Percentiles rank a stretch among this genome's conserved stretches.
These are phyloP conservation scores for Geosmithia putterillii DNA, from an alignment of 2,329 filamentous ascomycete species.

Conservation along the genomic window DNA sequence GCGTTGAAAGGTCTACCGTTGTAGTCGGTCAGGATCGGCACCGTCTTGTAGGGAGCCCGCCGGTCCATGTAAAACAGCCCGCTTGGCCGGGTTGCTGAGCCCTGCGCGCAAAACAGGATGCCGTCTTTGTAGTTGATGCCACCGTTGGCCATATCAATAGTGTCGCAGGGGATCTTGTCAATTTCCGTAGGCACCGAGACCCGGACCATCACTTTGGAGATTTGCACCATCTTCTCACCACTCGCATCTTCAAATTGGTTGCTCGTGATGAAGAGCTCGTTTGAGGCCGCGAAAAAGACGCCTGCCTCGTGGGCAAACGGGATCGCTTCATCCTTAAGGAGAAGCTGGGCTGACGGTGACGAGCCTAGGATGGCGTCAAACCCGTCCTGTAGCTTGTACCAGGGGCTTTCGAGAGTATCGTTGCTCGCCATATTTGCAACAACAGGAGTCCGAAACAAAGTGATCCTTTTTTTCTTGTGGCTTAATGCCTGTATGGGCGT, in stretches of 20 bases:
- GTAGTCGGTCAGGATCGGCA: conserved; percentile 39
- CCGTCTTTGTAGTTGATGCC: neutral
- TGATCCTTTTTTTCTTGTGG: no score
- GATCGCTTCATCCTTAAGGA: conserved; percentile 22
- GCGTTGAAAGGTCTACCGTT: conserved; percentile 49
- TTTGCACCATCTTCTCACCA: neutral
- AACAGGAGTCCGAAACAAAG: no score
- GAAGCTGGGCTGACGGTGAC: no score
- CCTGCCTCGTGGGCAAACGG: conserved; percentile 37
- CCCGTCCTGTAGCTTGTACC: no score
- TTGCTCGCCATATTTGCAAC: no score
- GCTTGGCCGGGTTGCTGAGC: neutral
- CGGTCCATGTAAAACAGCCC: neutral
- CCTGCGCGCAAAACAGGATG: neutral
- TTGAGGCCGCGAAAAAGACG: conserved; percentile 15
- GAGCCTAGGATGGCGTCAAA: no score
- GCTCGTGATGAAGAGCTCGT: conserved; percentile 19
- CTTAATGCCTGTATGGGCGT: no score
- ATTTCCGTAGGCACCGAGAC: neutral
- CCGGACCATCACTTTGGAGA: neutral
- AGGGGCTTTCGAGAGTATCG: no score
- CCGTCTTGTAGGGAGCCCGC: neutral
- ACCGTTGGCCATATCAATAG: neutral
- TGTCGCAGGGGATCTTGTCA: neutral
- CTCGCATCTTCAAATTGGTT: conserved; percentile 12